phyloP scores from a whole-genome alignment of 495 filamentous ascomycete species.

The Podospora comata region DNA sequence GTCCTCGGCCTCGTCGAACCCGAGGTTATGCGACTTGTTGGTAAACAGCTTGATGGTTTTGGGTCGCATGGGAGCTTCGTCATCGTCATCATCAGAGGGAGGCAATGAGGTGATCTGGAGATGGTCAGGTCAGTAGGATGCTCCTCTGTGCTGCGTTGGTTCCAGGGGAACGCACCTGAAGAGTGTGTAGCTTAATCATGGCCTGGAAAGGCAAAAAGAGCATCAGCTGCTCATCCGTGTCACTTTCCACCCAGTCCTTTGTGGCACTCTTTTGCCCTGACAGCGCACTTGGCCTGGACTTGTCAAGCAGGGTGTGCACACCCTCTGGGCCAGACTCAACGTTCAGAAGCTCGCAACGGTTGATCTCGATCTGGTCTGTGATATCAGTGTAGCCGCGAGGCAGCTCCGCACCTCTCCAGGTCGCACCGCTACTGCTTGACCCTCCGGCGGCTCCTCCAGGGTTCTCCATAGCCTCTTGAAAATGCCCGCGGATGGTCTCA shows the following conservation, averaged over 20 bases:
- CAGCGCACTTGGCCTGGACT: constrained; percentile 61
- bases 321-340: constrained; percentile 65
- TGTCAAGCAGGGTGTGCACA: constrained; percentile 69
- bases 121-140: constrained; percentile 19
- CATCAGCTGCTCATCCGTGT: constrained; percentile 98
- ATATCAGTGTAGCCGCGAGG: constrained; percentile 82
- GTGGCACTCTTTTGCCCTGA: constrained; percentile 57
- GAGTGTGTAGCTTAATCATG: constrained; percentile 83
- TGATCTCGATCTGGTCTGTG: constrained; percentile 72
- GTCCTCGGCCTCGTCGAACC: constrained; percentile 94
- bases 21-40: constrained; percentile 82
- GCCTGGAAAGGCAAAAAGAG: constrained; percentile 88
- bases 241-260: constrained; percentile 95
- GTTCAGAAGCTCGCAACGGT: constrained; percentile 84
- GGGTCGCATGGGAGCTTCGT: constrained; percentile 80
- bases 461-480: constrained; percentile 48
- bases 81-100: constrained; percentile 55
- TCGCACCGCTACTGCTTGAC: constrained; percentile 40
- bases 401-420: constrained; percentile 70
- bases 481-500: constrained; percentile 68
- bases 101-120: constrained; percentile 77
- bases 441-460: constrained; percentile 43
- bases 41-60: constrained; percentile 77
- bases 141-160: not conserved
- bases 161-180: constrained; percentile 48